Conservation (phyloP, 768 basidiomycete species). For the Lyophyllum semitale region DNA sequence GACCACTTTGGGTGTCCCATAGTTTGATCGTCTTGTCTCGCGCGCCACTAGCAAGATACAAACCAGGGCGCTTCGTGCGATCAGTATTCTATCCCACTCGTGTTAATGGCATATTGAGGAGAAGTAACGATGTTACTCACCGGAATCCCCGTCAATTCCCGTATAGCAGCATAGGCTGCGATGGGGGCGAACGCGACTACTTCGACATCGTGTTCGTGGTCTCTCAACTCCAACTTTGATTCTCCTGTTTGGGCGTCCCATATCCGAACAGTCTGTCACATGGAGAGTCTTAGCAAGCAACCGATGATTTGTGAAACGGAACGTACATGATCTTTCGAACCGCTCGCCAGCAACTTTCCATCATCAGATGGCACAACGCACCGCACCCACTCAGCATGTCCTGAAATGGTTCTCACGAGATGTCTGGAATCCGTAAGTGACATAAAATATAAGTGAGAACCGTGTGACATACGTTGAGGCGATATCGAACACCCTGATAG, state of each 20-base stretch:
- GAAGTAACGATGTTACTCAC: conserved; percentile 37
- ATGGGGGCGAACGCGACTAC: conserved; percentile 80
- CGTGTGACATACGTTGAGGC: conserved; percentile 68
- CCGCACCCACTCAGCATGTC: conserved; percentile 88
- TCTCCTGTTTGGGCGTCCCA: conserved; percentile 76
- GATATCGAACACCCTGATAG: conserved; percentile 86
- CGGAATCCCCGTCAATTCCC: conserved; percentile 74
- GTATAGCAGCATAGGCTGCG: conserved; percentile 71
- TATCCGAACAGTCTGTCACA: conserved; percentile 72
- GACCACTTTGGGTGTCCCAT: conserved; percentile 87
- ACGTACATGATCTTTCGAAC: conserved; percentile 85
- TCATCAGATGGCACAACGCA: conserved; percentile 66
- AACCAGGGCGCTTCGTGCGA: conserved; percentile 47
- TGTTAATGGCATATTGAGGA: conserved; percentile 8
- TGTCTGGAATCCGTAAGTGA: conserved; percentile 47
- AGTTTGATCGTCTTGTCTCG: conserved; percentile 91
- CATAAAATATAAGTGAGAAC: background rate
- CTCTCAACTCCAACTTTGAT: conserved; percentile 79
- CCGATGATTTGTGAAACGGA: background rate
- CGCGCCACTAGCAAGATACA: conserved; percentile 79
- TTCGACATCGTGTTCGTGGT: conserved; percentile 88
- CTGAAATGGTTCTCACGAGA: conserved; percentile 71
- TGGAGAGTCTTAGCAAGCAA: conserved; percentile 17
- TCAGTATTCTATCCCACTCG: conserved; percentile 47
- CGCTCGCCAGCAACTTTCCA: conserved; percentile 73